Percentiles rank a stretch among this genome's conserved stretches.
Conservation (phyloP, 202 grass and related monocot genomes). For the Schoenoplectus triqueter region DNA sequence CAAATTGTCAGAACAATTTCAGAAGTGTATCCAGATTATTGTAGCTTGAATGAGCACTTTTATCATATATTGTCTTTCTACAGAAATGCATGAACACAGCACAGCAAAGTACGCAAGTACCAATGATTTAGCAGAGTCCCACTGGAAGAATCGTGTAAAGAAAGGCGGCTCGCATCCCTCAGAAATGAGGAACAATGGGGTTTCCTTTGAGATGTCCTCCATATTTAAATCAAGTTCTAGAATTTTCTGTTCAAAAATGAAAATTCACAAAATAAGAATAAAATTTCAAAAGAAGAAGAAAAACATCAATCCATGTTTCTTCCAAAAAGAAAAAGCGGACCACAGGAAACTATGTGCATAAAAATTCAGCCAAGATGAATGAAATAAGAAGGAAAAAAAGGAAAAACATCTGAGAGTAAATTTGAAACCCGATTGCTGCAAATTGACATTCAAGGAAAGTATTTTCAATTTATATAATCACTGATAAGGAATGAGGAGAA, state of each 20-base stretch:
- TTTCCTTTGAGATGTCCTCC: slow-evolving; percentile 66
- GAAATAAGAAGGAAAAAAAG: slow-evolving; percentile 20
- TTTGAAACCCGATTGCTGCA: slow-evolving; percentile 6
- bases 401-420: neutral
- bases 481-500: slow-evolving; percentile 31
- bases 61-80: slow-evolving; percentile 1
- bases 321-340: neutral
- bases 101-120: slow-evolving; percentile 39
- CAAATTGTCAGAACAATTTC: neutral
- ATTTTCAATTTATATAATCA: slow-evolving; percentile 25
- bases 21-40: neutral
- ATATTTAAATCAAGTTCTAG: slow-evolving; percentile 64
- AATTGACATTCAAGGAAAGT: neutral
- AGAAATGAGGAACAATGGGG: slow-evolving; percentile 62
- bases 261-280: slow-evolving; percentile 10
- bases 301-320: slow-evolving; percentile 27
- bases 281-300: slow-evolving; percentile 3
- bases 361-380: neutral
- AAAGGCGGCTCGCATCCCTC: slow-evolving; percentile 74
- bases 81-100: neutral
- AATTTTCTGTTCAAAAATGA: slow-evolving; percentile 62
- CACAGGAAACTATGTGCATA: neutral
- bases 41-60: neutral
- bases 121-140: slow-evolving; percentile 63
- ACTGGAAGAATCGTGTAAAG: slow-evolving; percentile 81